These are phyloP conservation scores for Puccinia coronata DNA, from an alignment of 1,284 basidiomycete species.

Conservation along the genomic window DNA sequence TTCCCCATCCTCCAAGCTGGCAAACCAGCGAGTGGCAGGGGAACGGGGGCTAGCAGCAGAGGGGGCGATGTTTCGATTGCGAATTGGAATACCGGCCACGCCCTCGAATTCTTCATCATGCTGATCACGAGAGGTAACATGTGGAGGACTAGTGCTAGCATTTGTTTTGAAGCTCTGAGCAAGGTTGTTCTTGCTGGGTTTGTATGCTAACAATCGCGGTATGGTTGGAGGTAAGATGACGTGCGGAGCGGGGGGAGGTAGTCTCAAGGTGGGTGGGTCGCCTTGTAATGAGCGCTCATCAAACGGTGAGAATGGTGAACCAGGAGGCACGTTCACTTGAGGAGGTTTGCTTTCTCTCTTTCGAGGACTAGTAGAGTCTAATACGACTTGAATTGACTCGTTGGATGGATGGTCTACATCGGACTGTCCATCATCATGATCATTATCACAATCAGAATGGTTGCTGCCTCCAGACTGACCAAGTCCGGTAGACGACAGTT, in stretches of 20 bases:
- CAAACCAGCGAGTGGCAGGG: conserved; percentile 13
- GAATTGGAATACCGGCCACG: conserved; percentile 11
- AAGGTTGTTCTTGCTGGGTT: conserved; percentile 16
- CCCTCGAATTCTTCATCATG: conserved; percentile 27
- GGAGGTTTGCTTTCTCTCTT: conserved; percentile 16
- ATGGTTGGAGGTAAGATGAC: conserved; percentile 5
- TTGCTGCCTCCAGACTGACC: background rate
- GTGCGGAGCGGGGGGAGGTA: conserved; percentile 7
- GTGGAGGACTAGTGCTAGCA: background rate
- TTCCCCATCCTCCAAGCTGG: background rate
- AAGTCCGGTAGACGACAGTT: background rate
- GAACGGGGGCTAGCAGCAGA: background rate
- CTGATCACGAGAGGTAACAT: background rate
- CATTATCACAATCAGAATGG: background rate
- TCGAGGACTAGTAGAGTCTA: background rate
- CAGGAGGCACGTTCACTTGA: conserved; percentile 19
- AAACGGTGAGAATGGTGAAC: conserved; percentile 41
- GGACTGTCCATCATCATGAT: background rate
- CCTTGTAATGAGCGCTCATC: conserved; percentile 19
- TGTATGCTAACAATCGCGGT: conserved; percentile 4
- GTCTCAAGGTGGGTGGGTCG: conserved; percentile 24
- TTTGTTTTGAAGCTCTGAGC: conserved; percentile 12
- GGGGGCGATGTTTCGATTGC: background rate
- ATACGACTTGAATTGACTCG: conserved; percentile 19
- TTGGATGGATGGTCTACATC: conserved; percentile 5